Conservation (phyloP, 148 eudicot genomes). For the Limonium bicolor region DNA sequence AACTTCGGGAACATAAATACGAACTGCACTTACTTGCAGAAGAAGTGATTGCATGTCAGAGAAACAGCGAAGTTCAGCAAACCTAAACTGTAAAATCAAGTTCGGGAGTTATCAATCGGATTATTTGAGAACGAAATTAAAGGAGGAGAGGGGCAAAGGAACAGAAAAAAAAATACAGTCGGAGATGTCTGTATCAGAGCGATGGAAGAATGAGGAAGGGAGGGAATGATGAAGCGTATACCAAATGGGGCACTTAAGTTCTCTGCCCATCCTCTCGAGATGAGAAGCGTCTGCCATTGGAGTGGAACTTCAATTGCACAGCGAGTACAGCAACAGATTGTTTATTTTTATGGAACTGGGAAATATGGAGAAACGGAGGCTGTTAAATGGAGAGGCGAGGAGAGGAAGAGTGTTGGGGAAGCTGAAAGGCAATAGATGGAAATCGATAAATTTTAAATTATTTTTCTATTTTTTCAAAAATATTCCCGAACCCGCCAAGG, state of each 20-base stretch:
- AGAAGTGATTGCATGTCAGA: constrained; percentile 80
- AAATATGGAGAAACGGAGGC: no score
- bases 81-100: constrained; percentile 45
- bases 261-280: constrained; percentile 64
- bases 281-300: constrained; percentile 45
- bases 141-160: background rate
- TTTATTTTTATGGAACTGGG: no score
- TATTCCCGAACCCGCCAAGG: no score
- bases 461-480: no score
- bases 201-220: background rate
- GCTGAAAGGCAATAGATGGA: no score
- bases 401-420: no score
- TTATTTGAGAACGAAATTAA: background rate
- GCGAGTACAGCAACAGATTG: no score
- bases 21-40: constrained; percentile 54
- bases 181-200: background rate
- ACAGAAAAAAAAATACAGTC: background rate
- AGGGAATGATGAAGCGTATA: constrained; percentile 6
- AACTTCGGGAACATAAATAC: background rate
- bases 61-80: constrained; percentile 56
- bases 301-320: no score
- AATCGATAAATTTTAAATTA: no score
- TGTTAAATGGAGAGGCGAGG: no score
- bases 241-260: constrained; percentile 92
- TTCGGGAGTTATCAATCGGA: background rate